Base-by-base conservation (phyloP, 75 land plant species). In the Pinus albicaulis region DNA sequence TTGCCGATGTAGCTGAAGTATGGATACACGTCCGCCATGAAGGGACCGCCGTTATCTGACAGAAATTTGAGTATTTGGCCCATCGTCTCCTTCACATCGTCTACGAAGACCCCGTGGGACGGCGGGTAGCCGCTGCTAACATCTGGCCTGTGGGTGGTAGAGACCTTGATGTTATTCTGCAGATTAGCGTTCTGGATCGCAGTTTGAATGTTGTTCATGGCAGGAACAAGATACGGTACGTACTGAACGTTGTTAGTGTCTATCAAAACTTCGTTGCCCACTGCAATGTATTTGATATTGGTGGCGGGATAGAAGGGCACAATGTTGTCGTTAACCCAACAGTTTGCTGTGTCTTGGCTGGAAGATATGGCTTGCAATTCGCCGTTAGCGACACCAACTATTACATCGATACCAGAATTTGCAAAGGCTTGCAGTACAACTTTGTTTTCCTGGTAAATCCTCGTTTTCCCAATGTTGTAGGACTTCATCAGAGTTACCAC, bases 1-100 rank as follows among this genome's bases (percentile, higher is more conserved):
- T 81, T 74, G 52, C 65, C 82, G n/a, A 76, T 52, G 82, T 90
- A 93, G 16, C 91, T 91, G 63, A 86, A 88, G 80, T 78, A 93
- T 0, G 75, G n/a, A n/a, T n/a, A n/a, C n/a, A n/a, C n/a, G n/a
- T 93, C 89, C 57, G 91, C 56, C 88, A 87, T 75, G 72, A 90
- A 88, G 0, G 87, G 88, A 1, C 91, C 55, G 0, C 77, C 76
- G 0, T 89, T 90, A 14, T 74, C 75, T 19, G 75, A 58, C 1
- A 89, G 59, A 74, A 93, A 93, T 0, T 57, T 62, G 26, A 93
- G 34, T 12, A 90, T 34, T 2, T 83, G 75, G 3, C 13, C 48
- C 70, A 91, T 81, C 15, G 79, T 24, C 19, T 53, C 52, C 66
- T 58, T 59, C 31, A 80, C 70, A 0, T 79, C 69, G 0, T 20